These are phyloP conservation scores for Fusarium verticillioides DNA, from an alignment of 2,329 filamentous ascomycete genomes.

Conservation along the genomic window DNA sequence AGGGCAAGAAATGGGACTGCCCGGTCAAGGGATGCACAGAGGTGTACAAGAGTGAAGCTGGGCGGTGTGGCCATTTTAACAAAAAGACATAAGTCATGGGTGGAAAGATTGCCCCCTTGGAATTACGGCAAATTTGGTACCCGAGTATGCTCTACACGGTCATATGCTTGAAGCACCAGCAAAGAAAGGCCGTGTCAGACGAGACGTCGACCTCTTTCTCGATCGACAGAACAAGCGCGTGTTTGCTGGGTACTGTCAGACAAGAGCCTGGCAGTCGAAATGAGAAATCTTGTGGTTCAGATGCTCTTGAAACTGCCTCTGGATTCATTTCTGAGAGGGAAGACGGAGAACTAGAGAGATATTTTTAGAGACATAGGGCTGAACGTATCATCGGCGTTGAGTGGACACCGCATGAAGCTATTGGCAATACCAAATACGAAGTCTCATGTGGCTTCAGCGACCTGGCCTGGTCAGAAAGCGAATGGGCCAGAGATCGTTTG, in stretches of 20 bases:
- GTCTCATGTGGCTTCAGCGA: background rate
- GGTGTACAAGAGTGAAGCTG: no score
- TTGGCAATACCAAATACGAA: background rate
- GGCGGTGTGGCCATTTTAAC: no score
- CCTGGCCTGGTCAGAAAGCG: background rate
- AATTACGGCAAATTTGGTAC: background rate
- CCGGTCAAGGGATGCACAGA: no score
- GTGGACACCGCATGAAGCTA: background rate
- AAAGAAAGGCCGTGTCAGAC: slow-evolving; percentile 49
- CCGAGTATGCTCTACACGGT: slow-evolving; percentile 39
- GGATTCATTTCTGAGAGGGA: background rate
- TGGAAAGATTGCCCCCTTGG: background rate
- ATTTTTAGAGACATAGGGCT: background rate
- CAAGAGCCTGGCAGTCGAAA: background rate
- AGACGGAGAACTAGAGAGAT: background rate
- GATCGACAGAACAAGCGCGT: slow-evolving; percentile 48
- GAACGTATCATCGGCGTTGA: background rate
- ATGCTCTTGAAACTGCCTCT: background rate
- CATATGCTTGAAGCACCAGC: slow-evolving; percentile 52
- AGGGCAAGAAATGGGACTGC: no score
- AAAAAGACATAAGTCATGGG: no score
- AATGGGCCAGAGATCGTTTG: background rate
- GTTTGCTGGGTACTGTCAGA: slow-evolving; percentile 16
- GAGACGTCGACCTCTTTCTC: slow-evolving; percentile 58
- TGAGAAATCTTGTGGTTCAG: background rate